Evolutionary conservation across 345 rosid genomes (phyloP), one percentile per base, ranked within the genome.

Genomic region (Noccaea caerulescens): DNA sequence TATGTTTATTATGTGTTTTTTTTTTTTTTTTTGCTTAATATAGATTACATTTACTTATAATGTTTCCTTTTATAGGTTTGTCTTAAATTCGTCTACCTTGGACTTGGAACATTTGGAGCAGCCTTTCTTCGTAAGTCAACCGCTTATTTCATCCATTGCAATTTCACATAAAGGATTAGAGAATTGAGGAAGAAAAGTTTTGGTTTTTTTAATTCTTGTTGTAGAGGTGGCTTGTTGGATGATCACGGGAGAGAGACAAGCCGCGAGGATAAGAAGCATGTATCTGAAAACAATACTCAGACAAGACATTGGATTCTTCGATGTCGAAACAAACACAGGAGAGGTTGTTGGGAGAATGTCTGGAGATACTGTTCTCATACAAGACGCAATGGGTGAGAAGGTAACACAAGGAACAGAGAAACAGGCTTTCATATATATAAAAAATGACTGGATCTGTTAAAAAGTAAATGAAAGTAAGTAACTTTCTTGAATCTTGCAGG

Each of bases 321-420:
- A 90, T 45, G 82, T 79, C 37, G 90, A 90, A 81, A 82, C 94
- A 25, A 90, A 79, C 79, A 86, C 94, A 0, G 97, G 97, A 36
- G 97, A 90, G 83, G 90, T 90, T 39, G 81, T 88, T 25, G 87
- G 90, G 23, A 82, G 97, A 78, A 90, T 90, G 97, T 88, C 97
- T 8, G 94, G 97, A 9, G 97, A 90, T 77, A 90, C 94, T 3
- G 92, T 86, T 70, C 86, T 88, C 30, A 90, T 90, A 44, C 97
- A 88, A 81, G 92, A 90, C 34, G 97, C 97, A 18, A 86, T 90
- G 92, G 97, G 97, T 0, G 97, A 90, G 78, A 90, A 88, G 88
- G 96, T 90, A 79, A 18, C 1, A 30, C 25, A 27, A 10, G 3
- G 3, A 58, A 2, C 12, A 32, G 2, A 39, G 7, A 14, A 71